Base-by-base conservation (phyloP, 2,329 filamentous ascomycete species). In the Samsoniella hepiali region DNA sequence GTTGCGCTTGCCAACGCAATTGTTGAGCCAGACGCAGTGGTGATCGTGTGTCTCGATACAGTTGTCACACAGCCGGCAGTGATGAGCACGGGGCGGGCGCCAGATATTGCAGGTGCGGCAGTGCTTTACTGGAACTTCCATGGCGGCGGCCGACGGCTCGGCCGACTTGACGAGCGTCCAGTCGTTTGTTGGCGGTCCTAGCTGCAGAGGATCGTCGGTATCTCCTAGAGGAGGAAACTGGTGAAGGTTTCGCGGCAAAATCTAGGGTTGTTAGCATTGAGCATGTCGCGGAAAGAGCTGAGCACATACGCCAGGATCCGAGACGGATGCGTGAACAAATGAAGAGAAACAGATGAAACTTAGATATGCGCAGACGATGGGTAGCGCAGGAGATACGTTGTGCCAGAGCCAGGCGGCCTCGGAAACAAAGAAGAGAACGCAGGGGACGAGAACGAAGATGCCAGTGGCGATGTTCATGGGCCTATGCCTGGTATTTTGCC, bases 11-110 rank as follows among this genome's bases (percentile, higher is more conserved):
- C 95, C 95, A 57, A 99, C 90, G 68, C 95, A 99, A 75, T 99
- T 99, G 78, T 99, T 99, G 67, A 99, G 85, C 95, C 95, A 99
- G 17, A 98, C 93, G 72, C 95, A 99, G 77, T 99, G 95, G 72
- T 99, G 95, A 72, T 99, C 95, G 69, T 97, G 92, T 0, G 93
- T 97, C 76, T 99, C 95, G 65, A 99, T 86, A 74, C 95, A 99
- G 75, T 96, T 97, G 77, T 99, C 94, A 78, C 95, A 99, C 34
- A 97, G 84, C 63, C 95, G 91, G 77, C 95, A 99, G 78, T 99
- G 95, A 73, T 99, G 96, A 64, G 92, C 93, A 64, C 95, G 91
- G 34, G 94, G 93, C 42, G 95, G 95, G 2, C 95, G 90, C 95
- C 95, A 99, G 69, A 99, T 93, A 72, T 93, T 93, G 81, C 95